A percentile compares a stretch with the other conserved stretches of the same genome.
Evolutionary conservation across 768 basidiomycete genomes (phyloP).

Genomic region (Lyophyllum decastes): DNA sequence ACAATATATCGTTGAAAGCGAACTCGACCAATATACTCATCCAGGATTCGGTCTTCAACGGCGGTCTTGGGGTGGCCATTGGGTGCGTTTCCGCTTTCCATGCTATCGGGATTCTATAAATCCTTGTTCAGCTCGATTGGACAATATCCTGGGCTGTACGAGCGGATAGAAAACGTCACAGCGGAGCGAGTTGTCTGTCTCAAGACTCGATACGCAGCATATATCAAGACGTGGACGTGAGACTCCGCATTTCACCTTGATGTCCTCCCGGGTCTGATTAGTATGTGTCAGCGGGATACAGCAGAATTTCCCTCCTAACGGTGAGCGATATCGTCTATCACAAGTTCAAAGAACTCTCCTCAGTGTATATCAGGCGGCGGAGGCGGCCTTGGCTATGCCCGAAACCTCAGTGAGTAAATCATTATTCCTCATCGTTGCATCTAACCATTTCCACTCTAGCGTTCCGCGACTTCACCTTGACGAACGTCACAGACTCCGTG

Average conservation of each 20-base stretch:
- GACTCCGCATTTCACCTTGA: not conserved
- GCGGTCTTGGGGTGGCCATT: constrained; percentile 40
- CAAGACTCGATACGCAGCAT: constrained; percentile 26
- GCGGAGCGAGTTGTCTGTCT: constrained; percentile 26
- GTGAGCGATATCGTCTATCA: constrained; percentile 5
- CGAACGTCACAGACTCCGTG: constrained; percentile 20
- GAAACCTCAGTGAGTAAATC: constrained; percentile 23
- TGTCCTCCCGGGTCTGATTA: not conserved
- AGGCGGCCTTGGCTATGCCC: constrained; percentile 31
- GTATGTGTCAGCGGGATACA: constrained; percentile 20
- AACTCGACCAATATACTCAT: constrained; percentile 43
- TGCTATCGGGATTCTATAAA: not conserved
- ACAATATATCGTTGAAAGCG: constrained; percentile 39
- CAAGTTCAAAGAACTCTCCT: not conserved
- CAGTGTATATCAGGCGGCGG: constrained; percentile 27
- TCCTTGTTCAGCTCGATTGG: constrained; percentile 24
- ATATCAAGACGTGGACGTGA: constrained; percentile 38
- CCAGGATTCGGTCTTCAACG: constrained; percentile 36
- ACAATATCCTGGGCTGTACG: constrained; percentile 32
- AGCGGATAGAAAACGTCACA: constrained; percentile 31
- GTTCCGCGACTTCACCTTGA: constrained; percentile 26
- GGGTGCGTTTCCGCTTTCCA: constrained; percentile 20
- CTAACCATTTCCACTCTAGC: constrained; percentile 10
- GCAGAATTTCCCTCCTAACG: constrained; percentile 34
- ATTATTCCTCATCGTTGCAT: not conserved